Percentiles rank a stretch among this genome's conserved stretches.
These are phyloP conservation scores for Dendrobium nobile DNA, from an alignment of 106 monocot genomes.

Conservation along the genomic window DNA sequence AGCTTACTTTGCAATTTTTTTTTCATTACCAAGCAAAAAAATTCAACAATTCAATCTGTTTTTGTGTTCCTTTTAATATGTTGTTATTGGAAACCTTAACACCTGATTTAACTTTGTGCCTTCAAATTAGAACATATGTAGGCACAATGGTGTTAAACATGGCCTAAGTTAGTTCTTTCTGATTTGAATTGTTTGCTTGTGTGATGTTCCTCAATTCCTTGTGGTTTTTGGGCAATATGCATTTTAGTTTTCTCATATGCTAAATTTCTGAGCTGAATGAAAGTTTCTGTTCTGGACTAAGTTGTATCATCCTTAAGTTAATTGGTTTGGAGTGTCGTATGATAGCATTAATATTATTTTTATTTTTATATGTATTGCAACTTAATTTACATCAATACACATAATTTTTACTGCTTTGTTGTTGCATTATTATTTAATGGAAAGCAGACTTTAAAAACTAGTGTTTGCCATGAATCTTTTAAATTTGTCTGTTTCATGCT, in stretches of 20 bases:
- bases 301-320: not conserved
- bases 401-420: not conserved
- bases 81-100: no score
- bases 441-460: not conserved
- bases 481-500: not conserved
- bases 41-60: no score
- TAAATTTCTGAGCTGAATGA: not conserved
- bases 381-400: not conserved
- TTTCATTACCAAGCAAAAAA: no score
- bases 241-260: not conserved
- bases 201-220: not conserved
- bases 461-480: not conserved
- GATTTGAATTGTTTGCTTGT: not conserved
- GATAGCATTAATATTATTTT: not conserved
- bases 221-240: not conserved
- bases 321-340: not conserved
- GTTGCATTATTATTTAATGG: not conserved
- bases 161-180: not conserved
- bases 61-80: not conserved
- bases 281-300: not conserved
- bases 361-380: not conserved
- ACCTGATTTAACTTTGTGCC: no score
- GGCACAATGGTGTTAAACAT: not conserved
- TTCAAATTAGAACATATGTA: no score
- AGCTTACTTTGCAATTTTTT: no score